Evolutionary conservation across 257 asterid species (phyloP).

Genomic region (Fraxinus anomala): DNA sequence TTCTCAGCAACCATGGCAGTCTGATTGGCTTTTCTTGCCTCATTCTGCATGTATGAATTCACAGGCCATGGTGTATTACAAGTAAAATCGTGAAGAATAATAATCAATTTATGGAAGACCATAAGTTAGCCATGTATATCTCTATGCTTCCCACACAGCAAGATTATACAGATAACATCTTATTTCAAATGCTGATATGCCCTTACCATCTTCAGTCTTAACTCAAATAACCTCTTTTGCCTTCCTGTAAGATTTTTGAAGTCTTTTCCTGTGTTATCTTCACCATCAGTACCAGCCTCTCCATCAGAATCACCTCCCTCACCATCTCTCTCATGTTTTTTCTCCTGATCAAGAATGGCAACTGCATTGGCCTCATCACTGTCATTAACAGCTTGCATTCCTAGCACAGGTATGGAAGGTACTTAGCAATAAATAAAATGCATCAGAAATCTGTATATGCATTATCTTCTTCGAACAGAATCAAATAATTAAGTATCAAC

Average conservation of each 20-base stretch:
- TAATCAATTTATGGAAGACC: background rate
- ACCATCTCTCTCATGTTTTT: conserved; percentile 41
- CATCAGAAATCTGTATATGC: background rate
- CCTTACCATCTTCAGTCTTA: conserved; percentile 82
- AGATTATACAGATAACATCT: background rate
- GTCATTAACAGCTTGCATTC: conserved; percentile 31
- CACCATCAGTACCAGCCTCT: conserved; percentile 43
- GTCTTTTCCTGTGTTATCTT: conserved; percentile 35
- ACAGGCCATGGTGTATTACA: conserved; percentile 14
- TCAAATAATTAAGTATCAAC: background rate
- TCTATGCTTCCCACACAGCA: background rate
- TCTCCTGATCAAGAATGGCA: conserved; percentile 35
- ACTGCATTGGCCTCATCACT: conserved; percentile 25
- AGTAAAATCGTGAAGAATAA: background rate
- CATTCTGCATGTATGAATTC: conserved; percentile 48
- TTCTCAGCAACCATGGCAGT: conserved; percentile 88
- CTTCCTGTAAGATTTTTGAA: conserved; percentile 66
- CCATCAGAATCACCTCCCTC: conserved; percentile 34
- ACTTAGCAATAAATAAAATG: background rate
- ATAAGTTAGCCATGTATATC: background rate
- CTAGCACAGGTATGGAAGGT: conserved; percentile 30
- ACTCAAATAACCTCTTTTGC: conserved; percentile 70
- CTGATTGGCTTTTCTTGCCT: conserved; percentile 90
- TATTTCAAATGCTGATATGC: background rate
- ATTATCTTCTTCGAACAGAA: background rate